Base-by-base conservation (phyloP, 2,329 filamentous ascomycete genomes). In the Phialocephala subalpina region DNA sequence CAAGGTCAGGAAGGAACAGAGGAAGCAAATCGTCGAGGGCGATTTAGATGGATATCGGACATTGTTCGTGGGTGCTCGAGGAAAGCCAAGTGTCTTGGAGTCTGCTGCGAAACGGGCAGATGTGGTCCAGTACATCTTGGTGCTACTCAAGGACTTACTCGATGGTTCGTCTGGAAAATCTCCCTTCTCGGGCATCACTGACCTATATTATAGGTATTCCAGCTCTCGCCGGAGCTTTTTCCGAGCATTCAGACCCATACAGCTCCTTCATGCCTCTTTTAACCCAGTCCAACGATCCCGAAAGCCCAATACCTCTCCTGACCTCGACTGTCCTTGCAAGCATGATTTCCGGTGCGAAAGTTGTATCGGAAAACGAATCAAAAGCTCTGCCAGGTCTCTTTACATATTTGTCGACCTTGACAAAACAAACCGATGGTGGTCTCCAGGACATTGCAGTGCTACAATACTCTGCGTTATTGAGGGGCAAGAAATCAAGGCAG, bases 401-500 rank as follows among this genome's bases (percentile, higher is more conserved):
- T 79, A 90, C 87, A 75, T 98, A 97, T 79, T 87, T 98, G 35
- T 92, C 94, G 8, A 89, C 89, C 61, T 84, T 98, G 63, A 90
- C 92, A 65, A 94, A 94, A 82, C 93, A 90, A 77, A 87, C 92
- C 64, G 96, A 99, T 80, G 91, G 92, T 63, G 93, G 93, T 45
- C 85, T 97, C 64, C 96, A 99, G 80, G 96, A 99, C 76, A 97
- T 98, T 76, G 95, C 94, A 29, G 94, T 98, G 14, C 92, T 96
- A 75, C 89, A 95, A 77, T 97, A 95, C 80, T 97, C 96, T 40
- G 86, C 92, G 22, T 83, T 99, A 36, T 84, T 99, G 36, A 90
- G 93, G 67, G 92, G 90, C 45, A 87, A 84, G 67, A 87, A 87
- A 65, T 88, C 94, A 3, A 87, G 96, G 70, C 85, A 90, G 72